A percentile compares a stretch with the other conserved stretches of the same genome.
Evolutionary conservation across 257 asterid species (phyloP).

Genomic region (Solanum tarijense): DNA sequence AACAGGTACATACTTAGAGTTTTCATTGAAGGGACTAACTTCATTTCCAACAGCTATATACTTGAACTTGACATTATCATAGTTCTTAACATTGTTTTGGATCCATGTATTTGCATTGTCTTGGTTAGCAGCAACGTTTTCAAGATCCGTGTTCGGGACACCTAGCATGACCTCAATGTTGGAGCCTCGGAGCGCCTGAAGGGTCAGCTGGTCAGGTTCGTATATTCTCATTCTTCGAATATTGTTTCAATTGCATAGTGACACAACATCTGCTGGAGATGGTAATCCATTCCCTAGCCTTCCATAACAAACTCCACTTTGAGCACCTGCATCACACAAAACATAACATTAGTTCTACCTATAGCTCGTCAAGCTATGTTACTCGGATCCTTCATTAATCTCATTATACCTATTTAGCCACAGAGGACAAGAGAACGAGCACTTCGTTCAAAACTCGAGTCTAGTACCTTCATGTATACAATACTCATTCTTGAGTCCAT

Average conservation of each 20-base stretch:
- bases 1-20: constrained; percentile 8
- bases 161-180: constrained; percentile 23
- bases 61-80: constrained; percentile 19
- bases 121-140: constrained; percentile 25
- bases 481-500: neutral
- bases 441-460: neutral
- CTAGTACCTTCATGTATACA: neutral
- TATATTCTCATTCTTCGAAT: constrained; percentile 26
- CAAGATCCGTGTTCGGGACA: constrained; percentile 24
- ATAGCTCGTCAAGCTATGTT: neutral
- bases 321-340: constrained; percentile 12
- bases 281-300: constrained; percentile 13
- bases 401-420: neutral
- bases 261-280: constrained; percentile 15
- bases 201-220: constrained; percentile 21
- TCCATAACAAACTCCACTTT: constrained; percentile 30
- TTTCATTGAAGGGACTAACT: constrained; percentile 21
- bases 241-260: constrained; percentile 14
- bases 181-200: constrained; percentile 21
- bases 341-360: neutral
- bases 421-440: neutral
- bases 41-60: constrained; percentile 59
- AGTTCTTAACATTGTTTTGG: constrained; percentile 37
- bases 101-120: constrained; percentile 48
- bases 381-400: neutral